Evolutionary conservation across 768 basidiomycete species (phyloP), one percentile per base, ranked within the genome.

Genomic region (Lactarius quietus): DNA sequence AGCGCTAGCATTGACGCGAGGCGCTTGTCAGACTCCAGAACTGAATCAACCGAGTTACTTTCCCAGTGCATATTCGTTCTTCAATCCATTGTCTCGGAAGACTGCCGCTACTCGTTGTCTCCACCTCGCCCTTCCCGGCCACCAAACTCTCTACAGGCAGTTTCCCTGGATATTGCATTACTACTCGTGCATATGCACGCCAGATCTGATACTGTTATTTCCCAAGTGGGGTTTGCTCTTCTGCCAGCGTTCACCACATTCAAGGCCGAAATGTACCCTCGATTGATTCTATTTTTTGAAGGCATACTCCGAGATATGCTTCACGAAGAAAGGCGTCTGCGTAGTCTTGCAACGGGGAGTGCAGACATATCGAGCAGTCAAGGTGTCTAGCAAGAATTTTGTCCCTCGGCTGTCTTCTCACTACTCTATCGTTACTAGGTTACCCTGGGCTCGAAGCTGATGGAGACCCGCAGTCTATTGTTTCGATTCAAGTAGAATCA

Each of bases 161-260:
- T 88, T 33, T 82, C 82, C 5, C 76, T 95, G 36, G 90, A 92
- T 73, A 82, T 93, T 26, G 89, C 89, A 4, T 84, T 84, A 64
- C 83, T 86, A 68, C 80, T 95, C 29, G 75, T 86, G 28, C 79
- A 85, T 63, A 75, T 78, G 33, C 83, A 88, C 68, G 77, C 79
- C 7, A 78, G 81, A 63, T 81, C 84, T 57, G 79, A 84, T 3
- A 75, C 78, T 45, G 76, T 85, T 26, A 75, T 85, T 53, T 83
- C 86, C 6, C 81, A 83, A 52, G 82, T 93, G 59, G 86, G 83
- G 1, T 83, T 86, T 61, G 86, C 87, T 18, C 75, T 92, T 61
- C 81, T 93, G n/a, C 89, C 88, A 7, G 88, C 89, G 0, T 88
- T 94, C 68, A 78, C 81, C 36, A 86, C 88, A 29, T 93, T 93